Percentiles rank a stretch among this genome's conserved stretches.
Conservation (phyloP, 164 flowering plant genomes). For the Buxus sempervirens region DNA sequence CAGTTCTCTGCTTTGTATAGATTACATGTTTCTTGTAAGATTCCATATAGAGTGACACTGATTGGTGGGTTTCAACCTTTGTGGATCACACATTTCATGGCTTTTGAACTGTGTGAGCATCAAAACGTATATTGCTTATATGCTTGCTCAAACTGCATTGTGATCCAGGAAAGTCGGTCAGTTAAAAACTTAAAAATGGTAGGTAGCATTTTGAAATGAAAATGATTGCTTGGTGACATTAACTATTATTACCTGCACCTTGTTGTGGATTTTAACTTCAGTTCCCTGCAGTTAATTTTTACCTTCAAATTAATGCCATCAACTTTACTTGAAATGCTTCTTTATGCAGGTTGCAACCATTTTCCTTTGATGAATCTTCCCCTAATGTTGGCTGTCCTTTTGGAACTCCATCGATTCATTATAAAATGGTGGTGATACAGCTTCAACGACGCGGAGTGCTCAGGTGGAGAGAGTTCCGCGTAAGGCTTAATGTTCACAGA, state of each 20-base stretch:
- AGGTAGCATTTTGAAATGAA: neutral
- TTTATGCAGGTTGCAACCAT: neutral
- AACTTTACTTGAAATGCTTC: neutral
- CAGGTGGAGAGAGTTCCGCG: constrained; percentile 46
- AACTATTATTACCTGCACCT: neutral
- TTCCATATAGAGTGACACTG: neutral
- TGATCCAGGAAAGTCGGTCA: no score
- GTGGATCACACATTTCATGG: neutral
- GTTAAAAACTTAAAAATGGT: no score
- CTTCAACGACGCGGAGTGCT: constrained; percentile 46
- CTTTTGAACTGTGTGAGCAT: neutral
- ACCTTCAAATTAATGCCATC: neutral
- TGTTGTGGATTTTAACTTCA: neutral
- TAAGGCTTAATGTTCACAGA: constrained; percentile 51
- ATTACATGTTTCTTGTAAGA: neutral
- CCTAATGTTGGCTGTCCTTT: neutral
- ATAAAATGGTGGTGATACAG: constrained; percentile 19
- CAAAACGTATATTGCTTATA: no score
- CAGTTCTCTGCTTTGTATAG: no score
- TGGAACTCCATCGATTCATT: neutral
- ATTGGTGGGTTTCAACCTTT: neutral
- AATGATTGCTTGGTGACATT: neutral
- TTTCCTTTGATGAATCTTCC: neutral
- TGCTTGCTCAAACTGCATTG: no score
- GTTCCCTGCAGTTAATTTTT: no score